These are phyloP conservation scores for Primulina huaijiensis DNA, from an alignment of 257 asterid genomes.

Conservation along the genomic window DNA sequence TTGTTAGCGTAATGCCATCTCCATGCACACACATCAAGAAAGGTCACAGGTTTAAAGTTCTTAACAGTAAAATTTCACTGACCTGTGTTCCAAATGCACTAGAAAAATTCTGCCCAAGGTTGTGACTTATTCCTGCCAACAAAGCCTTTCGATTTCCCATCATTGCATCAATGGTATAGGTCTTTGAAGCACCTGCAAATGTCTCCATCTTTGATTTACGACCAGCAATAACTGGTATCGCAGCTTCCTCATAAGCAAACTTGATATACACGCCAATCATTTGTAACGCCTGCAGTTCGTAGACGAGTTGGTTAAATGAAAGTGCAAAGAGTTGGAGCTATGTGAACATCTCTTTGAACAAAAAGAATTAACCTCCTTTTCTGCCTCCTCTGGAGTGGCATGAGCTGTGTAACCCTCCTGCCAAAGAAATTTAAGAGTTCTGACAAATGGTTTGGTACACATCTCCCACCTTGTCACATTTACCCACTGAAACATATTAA, in stretches of 20 bases:
- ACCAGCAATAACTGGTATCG: conserved; percentile 96
- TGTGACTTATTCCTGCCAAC: conserved; percentile 99
- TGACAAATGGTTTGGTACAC: conserved; percentile 94
- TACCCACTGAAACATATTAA: conserved; percentile 70
- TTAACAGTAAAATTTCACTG: conserved; percentile 7
- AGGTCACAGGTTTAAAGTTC: not conserved
- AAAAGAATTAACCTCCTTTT: conserved; percentile 63
- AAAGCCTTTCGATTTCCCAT: conserved; percentile 98
- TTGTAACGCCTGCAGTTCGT: conserved; percentile 82
- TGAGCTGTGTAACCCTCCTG: conserved; percentile 99
- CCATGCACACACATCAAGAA: not conserved
- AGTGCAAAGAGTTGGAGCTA: conserved; percentile 15
- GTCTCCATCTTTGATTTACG: conserved; percentile 92
- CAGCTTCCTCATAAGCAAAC: conserved; percentile 96
- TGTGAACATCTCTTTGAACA: conserved; percentile 9
- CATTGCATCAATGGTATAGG: conserved; percentile 98
- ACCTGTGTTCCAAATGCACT: conserved; percentile 97
- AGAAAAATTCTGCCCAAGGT: conserved; percentile 97
- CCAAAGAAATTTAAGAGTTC: conserved; percentile 97
- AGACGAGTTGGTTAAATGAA: conserved; percentile 34
- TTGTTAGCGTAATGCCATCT: not conserved
- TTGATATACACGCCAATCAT: conserved; percentile 88
- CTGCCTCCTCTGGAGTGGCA: conserved; percentile 90
- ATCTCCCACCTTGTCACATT: conserved; percentile 99
- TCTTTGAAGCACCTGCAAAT: conserved; percentile 91